A percentile compares a stretch with the other conserved stretches of the same genome.
Evolutionary conservation across 2,329 filamentous ascomycete species (phyloP).

Genomic region (Pseudogymnoascus sp.): DNA sequence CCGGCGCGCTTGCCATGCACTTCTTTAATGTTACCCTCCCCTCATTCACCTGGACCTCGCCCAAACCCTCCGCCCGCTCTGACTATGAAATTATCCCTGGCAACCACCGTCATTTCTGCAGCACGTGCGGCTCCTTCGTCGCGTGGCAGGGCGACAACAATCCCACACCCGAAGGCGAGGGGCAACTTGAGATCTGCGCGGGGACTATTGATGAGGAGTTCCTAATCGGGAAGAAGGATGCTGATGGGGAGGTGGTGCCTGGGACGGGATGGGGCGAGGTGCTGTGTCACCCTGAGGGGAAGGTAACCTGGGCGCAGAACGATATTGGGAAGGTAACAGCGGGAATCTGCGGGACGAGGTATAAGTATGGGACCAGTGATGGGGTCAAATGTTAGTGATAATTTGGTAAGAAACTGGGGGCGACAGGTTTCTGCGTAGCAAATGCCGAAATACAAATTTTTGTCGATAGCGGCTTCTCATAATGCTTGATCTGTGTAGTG

Average conservation of each 20-base stretch:
- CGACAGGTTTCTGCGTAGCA: background rate
- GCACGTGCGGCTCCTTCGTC: constrained; percentile 42
- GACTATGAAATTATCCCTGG: constrained; percentile 36
- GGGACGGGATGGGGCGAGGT: background rate
- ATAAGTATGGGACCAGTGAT: background rate
- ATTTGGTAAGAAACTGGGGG: background rate
- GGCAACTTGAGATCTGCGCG: constrained; percentile 32
- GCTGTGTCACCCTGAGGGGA: background rate
- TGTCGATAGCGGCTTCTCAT: background rate
- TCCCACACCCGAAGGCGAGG: background rate
- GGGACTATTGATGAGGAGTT: constrained; percentile 41
- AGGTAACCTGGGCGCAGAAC: constrained; percentile 5
- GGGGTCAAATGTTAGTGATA: background rate
- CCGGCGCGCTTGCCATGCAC: constrained; percentile 40
- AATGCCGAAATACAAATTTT: background rate
- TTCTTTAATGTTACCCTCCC: constrained; percentile 33
- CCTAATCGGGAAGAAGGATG: constrained; percentile 25
- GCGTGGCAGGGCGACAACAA: constrained; percentile 33
- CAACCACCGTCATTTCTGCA: constrained; percentile 42
- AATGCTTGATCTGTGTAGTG: background rate
- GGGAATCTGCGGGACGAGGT: background rate
- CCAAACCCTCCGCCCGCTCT: constrained; percentile 28
- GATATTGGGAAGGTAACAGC: background rate
- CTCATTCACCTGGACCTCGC: constrained; percentile 30
- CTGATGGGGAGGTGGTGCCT: constrained; percentile 9